Base-by-base conservation (phyloP, 1,139 yeast species). In the Sugiyamaella neomexicana region DNA sequence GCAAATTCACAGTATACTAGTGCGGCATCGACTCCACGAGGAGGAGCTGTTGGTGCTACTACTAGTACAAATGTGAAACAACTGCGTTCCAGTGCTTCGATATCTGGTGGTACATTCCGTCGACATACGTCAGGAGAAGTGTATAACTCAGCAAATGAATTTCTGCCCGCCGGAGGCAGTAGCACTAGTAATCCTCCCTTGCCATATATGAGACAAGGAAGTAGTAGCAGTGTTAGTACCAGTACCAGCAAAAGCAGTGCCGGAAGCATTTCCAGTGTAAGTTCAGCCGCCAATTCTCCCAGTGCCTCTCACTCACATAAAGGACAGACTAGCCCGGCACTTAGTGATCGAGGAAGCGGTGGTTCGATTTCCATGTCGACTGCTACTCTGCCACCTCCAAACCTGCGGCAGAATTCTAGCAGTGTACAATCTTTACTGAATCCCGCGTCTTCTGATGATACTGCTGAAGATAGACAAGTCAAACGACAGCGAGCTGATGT, bases 111-210 rank as follows among this genome's bases (percentile, higher is more conserved):
- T 39, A 37, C 16, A 17, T 59, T 62, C 54, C 57, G 65, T 16
- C 56, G 67, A 13, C 67, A 64, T 55, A 64, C 66, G 2, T 61
- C 65, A n/a, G 64, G 65, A 13, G 66, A 61, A 10, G 61, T 60
- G 15, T 54, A 47, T n/a, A 38, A 31, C 16, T 40, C 50, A 10
- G 16, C 32, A n/a, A 25, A 16, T 34, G 53, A 45, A 7, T 38
- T 12, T 27, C 44, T 40, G 6, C 37, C 38, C 16, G 38, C 44
- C 10, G 55, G 47, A 16, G 48, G 55, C 48, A 47, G 47, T 20
- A 38, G 49, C 37, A 52, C 52, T 23, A 36, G 55, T 37, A 40
- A 31, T 13, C 45, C 12, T 15, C 41, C 52, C 20, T 20, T 48
- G 23, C 15, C 39, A 4, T 36, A 27, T 29, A 29, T 36, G 27